Conservation (phyloP, 2,329 filamentous ascomycete species). For the Hypoxylon sp. region DNA sequence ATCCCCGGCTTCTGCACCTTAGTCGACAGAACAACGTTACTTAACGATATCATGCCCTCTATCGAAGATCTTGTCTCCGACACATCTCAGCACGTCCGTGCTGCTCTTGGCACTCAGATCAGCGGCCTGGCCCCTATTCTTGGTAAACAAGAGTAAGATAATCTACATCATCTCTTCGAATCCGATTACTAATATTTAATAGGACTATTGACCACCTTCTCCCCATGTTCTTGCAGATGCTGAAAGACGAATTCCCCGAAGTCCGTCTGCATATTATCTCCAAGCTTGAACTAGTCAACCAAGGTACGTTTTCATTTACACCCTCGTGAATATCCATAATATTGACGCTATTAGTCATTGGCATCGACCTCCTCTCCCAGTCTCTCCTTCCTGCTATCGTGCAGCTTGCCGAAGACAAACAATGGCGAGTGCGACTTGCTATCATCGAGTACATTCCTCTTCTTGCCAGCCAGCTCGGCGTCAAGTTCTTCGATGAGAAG, state of each 20-base stretch:
- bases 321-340: not conserved
- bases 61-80: conserved; percentile 97
- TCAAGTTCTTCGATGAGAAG: conserved; percentile 99
- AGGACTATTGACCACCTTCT: conserved; percentile 96
- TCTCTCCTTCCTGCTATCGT: conserved; percentile 97
- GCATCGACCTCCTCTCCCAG: conserved; percentile 96
- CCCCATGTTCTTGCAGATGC: conserved; percentile 99
- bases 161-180: conserved; percentile 14
- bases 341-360: conserved; percentile 78
- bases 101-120: conserved; percentile 95
- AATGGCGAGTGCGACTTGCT: conserved; percentile 96
- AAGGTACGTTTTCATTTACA: conserved; percentile 70
- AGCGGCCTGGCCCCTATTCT: conserved; percentile 96
- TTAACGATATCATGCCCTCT: conserved; percentile 96
- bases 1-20: conserved; percentile 96
- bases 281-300: conserved; percentile 98
- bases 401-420: conserved; percentile 97
- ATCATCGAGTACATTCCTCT: conserved; percentile 99
- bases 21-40: conserved; percentile 87
- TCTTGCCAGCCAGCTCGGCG: conserved; percentile 93
- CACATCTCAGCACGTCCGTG: conserved; percentile 95
- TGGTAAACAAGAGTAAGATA: conserved; percentile 91
- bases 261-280: conserved; percentile 99
- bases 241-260: conserved; percentile 99
- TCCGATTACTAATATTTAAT: conserved; percentile 39